A percentile compares a stretch with the other conserved stretches of the same genome.
These are phyloP conservation scores for Neocucurbitaria cava DNA, from an alignment of 2,329 filamentous ascomycete species.

Conservation along the genomic window DNA sequence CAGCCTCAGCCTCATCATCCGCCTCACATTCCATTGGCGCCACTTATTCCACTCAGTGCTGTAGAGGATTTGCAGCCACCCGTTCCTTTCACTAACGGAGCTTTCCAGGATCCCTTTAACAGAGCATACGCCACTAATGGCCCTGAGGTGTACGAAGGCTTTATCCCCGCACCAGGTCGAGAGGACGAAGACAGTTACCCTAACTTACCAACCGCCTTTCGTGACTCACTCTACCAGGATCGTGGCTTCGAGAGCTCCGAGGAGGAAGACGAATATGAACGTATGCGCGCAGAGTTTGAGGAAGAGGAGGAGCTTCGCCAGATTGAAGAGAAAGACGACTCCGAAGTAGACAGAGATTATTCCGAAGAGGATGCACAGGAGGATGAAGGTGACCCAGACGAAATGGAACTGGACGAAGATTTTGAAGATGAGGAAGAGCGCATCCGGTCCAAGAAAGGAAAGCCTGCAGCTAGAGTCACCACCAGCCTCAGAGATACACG, in stretches of 20 bases:
- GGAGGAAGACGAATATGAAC: conserved; percentile 37
- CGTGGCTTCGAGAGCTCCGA: conserved; percentile 34
- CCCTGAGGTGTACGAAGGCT: conserved; percentile 49
- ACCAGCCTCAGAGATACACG: conserved; percentile 4
- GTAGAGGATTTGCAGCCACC: conserved; percentile 28
- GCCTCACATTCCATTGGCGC: conserved; percentile 25
- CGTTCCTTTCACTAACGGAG: conserved; percentile 17
- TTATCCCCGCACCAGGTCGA: conserved; percentile 45
- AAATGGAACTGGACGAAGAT: conserved; percentile 37
- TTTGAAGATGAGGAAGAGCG: conserved; percentile 37
- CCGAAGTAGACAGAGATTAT: conserved; percentile 46
- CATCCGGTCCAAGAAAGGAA: conserved; percentile 24
- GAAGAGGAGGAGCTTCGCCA: conserved; percentile 39
- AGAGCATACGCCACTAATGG: conserved; percentile 31
- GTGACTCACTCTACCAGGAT: conserved; percentile 26
- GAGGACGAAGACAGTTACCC: conserved; percentile 45
- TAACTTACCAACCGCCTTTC: conserved; percentile 24
- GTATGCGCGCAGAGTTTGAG: conserved; percentile 29
- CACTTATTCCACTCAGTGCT: conserved; percentile 30
- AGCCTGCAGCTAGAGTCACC: conserved; percentile 1
- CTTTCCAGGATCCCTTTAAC: conserved; percentile 30
- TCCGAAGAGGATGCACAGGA: conserved; percentile 41
- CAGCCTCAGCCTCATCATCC: conserved; percentile 15
- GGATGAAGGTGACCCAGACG: conserved; percentile 42
- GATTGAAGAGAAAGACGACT: conserved; percentile 39